phyloP scores from a whole-genome alignment of 2,329 filamentous ascomycete genomes.

The Tolypocladium amazonense region DNA sequence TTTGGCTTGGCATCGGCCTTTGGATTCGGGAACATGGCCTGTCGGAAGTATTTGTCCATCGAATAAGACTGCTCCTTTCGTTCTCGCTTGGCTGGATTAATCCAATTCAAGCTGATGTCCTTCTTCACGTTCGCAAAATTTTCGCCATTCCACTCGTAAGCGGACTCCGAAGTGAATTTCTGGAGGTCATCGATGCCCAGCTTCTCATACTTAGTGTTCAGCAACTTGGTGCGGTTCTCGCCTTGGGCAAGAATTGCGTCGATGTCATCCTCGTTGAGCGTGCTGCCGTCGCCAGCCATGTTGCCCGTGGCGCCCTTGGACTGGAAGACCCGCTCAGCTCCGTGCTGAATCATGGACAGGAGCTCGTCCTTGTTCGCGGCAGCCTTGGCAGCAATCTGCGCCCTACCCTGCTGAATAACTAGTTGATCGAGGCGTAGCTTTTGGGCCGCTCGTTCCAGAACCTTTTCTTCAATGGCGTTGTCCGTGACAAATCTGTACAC shows the following conservation, averaged over 20 bases:
- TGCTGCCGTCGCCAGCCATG: slow-evolving; percentile 46
- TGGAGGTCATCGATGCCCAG: slow-evolving; percentile 94
- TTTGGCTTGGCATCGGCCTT: slow-evolving; percentile 86
- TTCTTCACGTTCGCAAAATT: slow-evolving; percentile 89
- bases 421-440: slow-evolving; percentile 94
- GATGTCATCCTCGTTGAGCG: slow-evolving; percentile 79
- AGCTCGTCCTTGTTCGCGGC: slow-evolving; percentile 94
- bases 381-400: slow-evolving; percentile 81
- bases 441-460: slow-evolving; percentile 89
- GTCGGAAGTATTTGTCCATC: slow-evolving; percentile 97
- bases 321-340: slow-evolving; percentile 88
- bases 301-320: slow-evolving; percentile 54
- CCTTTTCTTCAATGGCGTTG: slow-evolving; percentile 97
- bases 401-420: slow-evolving; percentile 93
- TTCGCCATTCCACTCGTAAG: slow-evolving; percentile 98
- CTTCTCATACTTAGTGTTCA: slow-evolving; percentile 93
- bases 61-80: slow-evolving; percentile 97
- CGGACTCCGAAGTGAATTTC: slow-evolving; percentile 94
- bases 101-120: slow-evolving; percentile 89
- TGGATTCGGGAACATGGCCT: slow-evolving; percentile 71
- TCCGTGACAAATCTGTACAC: slow-evolving; percentile 97
- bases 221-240: slow-evolving; percentile 76
- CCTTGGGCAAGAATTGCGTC: slow-evolving; percentile 79
- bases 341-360: slow-evolving; percentile 96
- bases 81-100: slow-evolving; percentile 96